Evolutionary conservation across 148 eudicot species (phyloP).

Genomic region (Selenicereus undatus): DNA sequence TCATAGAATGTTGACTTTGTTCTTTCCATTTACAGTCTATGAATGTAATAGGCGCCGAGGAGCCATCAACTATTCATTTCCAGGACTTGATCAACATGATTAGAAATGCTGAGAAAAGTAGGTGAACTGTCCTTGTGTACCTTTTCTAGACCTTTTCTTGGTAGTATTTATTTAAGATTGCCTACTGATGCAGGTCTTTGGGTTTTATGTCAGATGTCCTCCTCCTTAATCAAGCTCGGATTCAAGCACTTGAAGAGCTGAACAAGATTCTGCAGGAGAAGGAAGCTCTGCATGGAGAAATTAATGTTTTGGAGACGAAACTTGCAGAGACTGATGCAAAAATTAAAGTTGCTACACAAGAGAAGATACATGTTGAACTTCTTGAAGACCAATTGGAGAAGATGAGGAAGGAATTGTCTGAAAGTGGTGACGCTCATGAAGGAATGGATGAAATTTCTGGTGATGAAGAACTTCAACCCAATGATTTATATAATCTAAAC

Average conservation of each 20-base stretch:
- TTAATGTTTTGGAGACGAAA: constrained; percentile 66
- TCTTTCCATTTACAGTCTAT: constrained; percentile 40
- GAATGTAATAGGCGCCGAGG: constrained; percentile 34
- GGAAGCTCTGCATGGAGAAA: constrained; percentile 69
- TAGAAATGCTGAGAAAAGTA: constrained; percentile 90
- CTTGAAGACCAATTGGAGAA: constrained; percentile 68
- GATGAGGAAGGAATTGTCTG: constrained; percentile 50
- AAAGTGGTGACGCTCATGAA: constrained; percentile 34
- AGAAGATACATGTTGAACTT: constrained; percentile 66
- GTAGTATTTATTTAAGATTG: constrained; percentile 5
- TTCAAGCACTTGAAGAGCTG: constrained; percentile 73
- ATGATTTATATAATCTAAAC: constrained; percentile 31
- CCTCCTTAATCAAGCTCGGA: constrained; percentile 87
- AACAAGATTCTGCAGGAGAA: constrained; percentile 66
- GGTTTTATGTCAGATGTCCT: constrained; percentile 53
- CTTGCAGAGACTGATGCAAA: constrained; percentile 83
- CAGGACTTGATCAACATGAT: constrained; percentile 85
- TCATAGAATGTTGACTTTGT: constrained; percentile 4
- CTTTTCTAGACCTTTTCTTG: neutral
- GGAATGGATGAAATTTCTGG: constrained; percentile 17
- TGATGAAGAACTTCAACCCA: constrained; percentile 28
- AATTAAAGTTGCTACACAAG: constrained; percentile 65
- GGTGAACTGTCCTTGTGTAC: constrained; percentile 15
- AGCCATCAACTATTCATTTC: constrained; percentile 39
- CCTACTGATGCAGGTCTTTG: constrained; percentile 18